Conservation (phyloP, 352 stramenopile species). For the Globisporangium perplexum region DNA sequence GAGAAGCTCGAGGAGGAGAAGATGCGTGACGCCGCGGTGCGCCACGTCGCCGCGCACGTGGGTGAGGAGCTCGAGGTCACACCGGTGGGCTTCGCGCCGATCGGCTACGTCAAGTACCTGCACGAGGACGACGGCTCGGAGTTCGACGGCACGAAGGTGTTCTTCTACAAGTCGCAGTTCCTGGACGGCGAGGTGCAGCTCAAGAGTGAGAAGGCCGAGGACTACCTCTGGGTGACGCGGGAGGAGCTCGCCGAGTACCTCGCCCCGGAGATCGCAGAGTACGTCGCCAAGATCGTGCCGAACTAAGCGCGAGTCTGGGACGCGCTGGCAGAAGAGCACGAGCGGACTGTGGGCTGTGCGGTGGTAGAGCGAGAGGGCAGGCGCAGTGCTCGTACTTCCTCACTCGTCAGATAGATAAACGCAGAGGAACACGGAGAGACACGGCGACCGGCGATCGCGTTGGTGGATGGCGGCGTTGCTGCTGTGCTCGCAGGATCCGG, state of each 20-base stretch:
- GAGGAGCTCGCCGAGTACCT: conserved; percentile 75
- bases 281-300: conserved; percentile 79
- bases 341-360: too few species aligned
- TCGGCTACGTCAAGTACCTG: conserved; percentile 67
- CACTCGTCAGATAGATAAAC: conserved; percentile 6
- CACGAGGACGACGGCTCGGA: conserved; percentile 36
- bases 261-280: conserved; percentile 51
- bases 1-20: conserved; percentile 63
- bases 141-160: conserved; percentile 80
- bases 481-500: background rate
- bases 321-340: too few species aligned
- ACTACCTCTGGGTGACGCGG: conserved; percentile 82
- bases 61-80: conserved; percentile 44
- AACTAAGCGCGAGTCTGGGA: conserved; percentile 30
- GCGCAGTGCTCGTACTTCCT: background rate
- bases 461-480: background rate
- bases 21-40: conserved; percentile 75
- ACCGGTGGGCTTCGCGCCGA: conserved; percentile 66
- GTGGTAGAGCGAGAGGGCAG: background rate
- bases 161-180: conserved; percentile 84
- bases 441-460: too few species aligned
- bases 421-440: background rate
- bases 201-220: conserved; percentile 48
- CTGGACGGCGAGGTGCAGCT: conserved; percentile 51
- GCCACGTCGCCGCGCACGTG: conserved; percentile 38